Evolutionary conservation across 164 flowering plant species (phyloP).

Genomic region (Tetracentron sinense): DNA sequence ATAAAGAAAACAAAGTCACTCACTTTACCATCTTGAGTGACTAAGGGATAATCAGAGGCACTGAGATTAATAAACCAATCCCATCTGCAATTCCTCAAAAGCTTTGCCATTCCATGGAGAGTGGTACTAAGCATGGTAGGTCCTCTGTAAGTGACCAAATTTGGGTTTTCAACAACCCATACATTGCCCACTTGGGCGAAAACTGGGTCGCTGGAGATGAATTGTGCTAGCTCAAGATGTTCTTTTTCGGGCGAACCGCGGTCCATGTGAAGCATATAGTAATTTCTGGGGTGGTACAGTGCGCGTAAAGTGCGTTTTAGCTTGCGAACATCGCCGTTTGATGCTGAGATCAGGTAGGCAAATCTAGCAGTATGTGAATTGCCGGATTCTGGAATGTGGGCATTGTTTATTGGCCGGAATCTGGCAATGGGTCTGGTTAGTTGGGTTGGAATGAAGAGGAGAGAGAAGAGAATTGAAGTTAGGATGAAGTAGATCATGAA

Average conservation of each 20-base stretch:
- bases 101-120: conserved; percentile 75
- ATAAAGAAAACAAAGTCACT: conserved; percentile 28
- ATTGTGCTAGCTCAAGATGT: conserved; percentile 43
- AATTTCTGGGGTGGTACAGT: conserved; percentile 74
- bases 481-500: conserved; percentile 43
- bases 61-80: conserved; percentile 99
- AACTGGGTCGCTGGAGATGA: conserved; percentile 41
- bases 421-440: conserved; percentile 25
- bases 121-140: conserved; percentile 91
- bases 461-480: conserved; percentile 36
- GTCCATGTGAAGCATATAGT: conserved; percentile 77
- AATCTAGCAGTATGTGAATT: conserved; percentile 50
- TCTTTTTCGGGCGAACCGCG: conserved; percentile 47
- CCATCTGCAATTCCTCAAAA: conserved; percentile 67
- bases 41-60: conserved; percentile 89
- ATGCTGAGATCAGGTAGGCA: conserved; percentile 87
- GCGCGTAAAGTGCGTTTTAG: conserved; percentile 56
- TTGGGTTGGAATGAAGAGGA: conserved; percentile 41
- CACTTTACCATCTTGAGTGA: conserved; percentile 99
- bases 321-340: conserved; percentile 54
- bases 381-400: conserved; percentile 8
- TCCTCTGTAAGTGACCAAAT: conserved; percentile 88
- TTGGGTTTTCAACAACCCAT: conserved; percentile 65
- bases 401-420: conserved; percentile 19
- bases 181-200: conserved; percentile 62